Evolutionary conservation across 225 moss, liverwort and hornwort genomes (phyloP), one percentile per base, ranked within the genome.

Genomic region (Physcomitrium patens): DNA sequence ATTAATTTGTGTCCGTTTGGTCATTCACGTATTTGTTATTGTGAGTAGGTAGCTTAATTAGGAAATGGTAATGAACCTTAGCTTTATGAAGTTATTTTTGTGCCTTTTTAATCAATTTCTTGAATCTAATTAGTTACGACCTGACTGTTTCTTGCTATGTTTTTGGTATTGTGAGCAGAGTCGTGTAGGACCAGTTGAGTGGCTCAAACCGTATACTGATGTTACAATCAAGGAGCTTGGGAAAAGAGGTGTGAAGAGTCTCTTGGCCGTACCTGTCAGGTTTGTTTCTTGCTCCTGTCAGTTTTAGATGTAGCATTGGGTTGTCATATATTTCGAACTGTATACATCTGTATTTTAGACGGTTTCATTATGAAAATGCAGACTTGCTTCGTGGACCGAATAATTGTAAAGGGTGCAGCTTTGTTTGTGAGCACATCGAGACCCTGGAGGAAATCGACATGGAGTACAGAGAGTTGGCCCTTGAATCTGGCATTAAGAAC

Each of bases 371-470:
- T 68, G 63, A 70, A 47, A 46, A 45, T 54, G 53, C 47, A 53
- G 9, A 61, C 37, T 18, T 69, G 75, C 24, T 55, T 77, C 41
- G 17, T 71, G 28, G 18, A 41, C 62, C 54, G 52, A 65, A 37
- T 52, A 37, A 18, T 24, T 70, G 59, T 79, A 59, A 55, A 69
- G 46, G 44, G 31, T 86, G 84, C 84, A 96, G 96, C 79, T 97
- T 97, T 83, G 96, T 97, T 28, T 94, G 94, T 73, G 96, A 97
- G 81, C 94, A 97, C 65, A 97, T 97, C 65, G 96, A 97, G 79
- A 97, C 96, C 23, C 73, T 97, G 73, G 96, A 97, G 87, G 96
- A 97, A 79, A 97, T 97, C 22, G 96, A 97, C 81, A 91, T 97
- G 87, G 96, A 97, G 83, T 97, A 97, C 78, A 89, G 89, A 67